Conservation (phyloP, 164 flowering plant genomes). For the Tinospora cordifolia region DNA sequence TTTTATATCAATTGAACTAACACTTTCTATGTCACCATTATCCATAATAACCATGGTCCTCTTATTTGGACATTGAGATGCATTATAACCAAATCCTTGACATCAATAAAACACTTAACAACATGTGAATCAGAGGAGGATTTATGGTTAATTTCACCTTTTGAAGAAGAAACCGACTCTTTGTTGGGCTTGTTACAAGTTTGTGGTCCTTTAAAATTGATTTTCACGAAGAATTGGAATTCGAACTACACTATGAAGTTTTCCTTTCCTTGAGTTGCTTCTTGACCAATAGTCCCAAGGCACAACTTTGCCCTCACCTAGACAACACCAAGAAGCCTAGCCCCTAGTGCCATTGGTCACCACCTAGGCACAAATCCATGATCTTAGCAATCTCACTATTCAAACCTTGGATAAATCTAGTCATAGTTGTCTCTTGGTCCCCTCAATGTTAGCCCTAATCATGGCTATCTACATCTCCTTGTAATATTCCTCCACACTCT, state of each 20-base stretch:
- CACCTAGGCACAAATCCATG: not conserved
- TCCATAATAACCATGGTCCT: not conserved
- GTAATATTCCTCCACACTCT: no score
- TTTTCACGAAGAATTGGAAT: not conserved
- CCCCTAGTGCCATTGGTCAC: no score
- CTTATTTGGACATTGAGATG: not conserved
- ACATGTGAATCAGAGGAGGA: not conserved
- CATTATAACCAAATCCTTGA: not conserved
- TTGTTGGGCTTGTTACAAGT: not conserved
- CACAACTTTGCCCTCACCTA: no score
- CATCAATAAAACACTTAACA: not conserved
- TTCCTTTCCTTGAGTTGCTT: not conserved
- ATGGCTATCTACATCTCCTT: not conserved
- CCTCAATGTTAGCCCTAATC: not conserved
- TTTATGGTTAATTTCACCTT: not conserved
- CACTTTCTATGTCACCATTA: not conserved
- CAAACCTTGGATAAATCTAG: not conserved
- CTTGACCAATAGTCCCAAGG: no score
- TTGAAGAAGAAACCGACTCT: no score
- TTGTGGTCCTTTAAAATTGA: not conserved
- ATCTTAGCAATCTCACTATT: not conserved
- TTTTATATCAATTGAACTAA: not conserved
- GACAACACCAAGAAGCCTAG: no score
- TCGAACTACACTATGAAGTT: not conserved
- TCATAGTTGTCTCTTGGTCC: not conserved